A percentile compares a stretch with the other conserved stretches of the same genome.
Evolutionary conservation across 257 asterid genomes (phyloP).

Genomic region (Lithospermum erythrorhizon): DNA sequence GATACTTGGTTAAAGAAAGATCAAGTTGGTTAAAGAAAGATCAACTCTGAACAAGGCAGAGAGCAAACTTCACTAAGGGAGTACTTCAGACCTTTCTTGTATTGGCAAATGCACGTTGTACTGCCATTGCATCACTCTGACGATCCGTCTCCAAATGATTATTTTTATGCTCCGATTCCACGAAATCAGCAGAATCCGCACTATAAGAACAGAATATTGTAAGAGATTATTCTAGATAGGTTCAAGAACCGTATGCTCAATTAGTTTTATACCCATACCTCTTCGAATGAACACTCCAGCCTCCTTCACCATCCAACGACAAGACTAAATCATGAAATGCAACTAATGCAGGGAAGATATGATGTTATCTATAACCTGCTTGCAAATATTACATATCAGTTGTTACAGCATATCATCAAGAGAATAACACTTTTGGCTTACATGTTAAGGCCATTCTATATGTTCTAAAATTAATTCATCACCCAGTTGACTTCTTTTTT

Average conservation of each 20-base stretch:
- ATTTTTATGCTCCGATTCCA: constrained; percentile 44
- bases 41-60: constrained; percentile 12
- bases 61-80: constrained; percentile 1
- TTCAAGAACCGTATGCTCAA: not conserved
- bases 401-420: constrained; percentile 98
- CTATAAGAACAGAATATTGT: constrained; percentile 23
- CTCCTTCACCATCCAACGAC: constrained; percentile 99
- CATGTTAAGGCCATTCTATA: too few relatives aligned
- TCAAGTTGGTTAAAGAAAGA: too few relatives aligned
- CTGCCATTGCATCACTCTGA: constrained; percentile 81
- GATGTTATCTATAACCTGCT: constrained; percentile 97
- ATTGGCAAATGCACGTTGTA: constrained; percentile 88
- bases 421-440: constrained; percentile 90
- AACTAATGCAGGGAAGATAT: constrained; percentile 92
- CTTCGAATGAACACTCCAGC: constrained; percentile 82
- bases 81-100: constrained; percentile 47
- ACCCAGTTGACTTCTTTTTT: constrained; percentile 94
- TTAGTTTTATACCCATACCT: constrained; percentile 33
- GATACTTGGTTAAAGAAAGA: constrained; percentile 10
- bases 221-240: not conserved
- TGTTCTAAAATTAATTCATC: constrained; percentile 93
- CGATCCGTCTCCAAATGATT: constrained; percentile 59
- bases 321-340: constrained; percentile 96
- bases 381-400: constrained; percentile 99
- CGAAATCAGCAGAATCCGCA: constrained; percentile 47